phyloP scores from a whole-genome alignment of 768 basidiomycete genomes.

The Mycena albidolilacea region DNA sequence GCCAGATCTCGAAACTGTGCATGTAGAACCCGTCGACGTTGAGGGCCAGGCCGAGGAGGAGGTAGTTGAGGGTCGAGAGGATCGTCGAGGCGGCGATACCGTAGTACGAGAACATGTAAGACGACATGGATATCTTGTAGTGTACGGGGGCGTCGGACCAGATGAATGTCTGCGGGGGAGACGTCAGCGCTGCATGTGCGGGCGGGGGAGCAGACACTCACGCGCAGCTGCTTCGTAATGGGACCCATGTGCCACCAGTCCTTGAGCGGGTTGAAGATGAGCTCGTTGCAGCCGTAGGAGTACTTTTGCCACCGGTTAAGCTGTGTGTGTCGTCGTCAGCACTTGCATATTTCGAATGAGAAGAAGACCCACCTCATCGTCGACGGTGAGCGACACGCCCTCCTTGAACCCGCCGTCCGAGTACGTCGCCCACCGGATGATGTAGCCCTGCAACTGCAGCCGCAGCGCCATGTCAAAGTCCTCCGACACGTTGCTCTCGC shows the following conservation, averaged over 20 bases:
- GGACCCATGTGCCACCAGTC: slow-evolving; percentile 87
- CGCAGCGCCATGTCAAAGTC: slow-evolving; percentile 88
- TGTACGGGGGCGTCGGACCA: slow-evolving; percentile 86
- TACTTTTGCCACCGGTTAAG: slow-evolving; percentile 95
- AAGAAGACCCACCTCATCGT: slow-evolving; percentile 71
- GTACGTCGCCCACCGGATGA: slow-evolving; percentile 90
- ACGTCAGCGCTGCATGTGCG: neutral
- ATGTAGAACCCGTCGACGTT: slow-evolving; percentile 80
- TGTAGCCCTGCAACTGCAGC: slow-evolving; percentile 76
- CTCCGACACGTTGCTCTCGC: slow-evolving; percentile 85
- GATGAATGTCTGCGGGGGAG: slow-evolving; percentile 62
- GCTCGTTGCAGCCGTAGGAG: slow-evolving; percentile 82
- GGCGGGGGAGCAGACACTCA: slow-evolving; percentile 10
- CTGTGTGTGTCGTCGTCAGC: slow-evolving; percentile 10
- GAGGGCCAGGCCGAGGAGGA: slow-evolving; percentile 74
- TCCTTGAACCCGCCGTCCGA: slow-evolving; percentile 91
- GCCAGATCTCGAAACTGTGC: slow-evolving; percentile 81
- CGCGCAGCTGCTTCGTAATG: slow-evolving; percentile 83
- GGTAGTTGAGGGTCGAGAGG: slow-evolving; percentile 79
- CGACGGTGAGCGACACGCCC: slow-evolving; percentile 90
- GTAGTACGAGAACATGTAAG: slow-evolving; percentile 77
- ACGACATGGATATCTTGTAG: slow-evolving; percentile 87
- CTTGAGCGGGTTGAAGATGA: slow-evolving; percentile 88
- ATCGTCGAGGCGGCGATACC: slow-evolving; percentile 75
- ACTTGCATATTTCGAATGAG: neutral